Evolutionary conservation across 2,329 filamentous ascomycete species (phyloP).

Genomic region (Hansfordia pulvinata): DNA sequence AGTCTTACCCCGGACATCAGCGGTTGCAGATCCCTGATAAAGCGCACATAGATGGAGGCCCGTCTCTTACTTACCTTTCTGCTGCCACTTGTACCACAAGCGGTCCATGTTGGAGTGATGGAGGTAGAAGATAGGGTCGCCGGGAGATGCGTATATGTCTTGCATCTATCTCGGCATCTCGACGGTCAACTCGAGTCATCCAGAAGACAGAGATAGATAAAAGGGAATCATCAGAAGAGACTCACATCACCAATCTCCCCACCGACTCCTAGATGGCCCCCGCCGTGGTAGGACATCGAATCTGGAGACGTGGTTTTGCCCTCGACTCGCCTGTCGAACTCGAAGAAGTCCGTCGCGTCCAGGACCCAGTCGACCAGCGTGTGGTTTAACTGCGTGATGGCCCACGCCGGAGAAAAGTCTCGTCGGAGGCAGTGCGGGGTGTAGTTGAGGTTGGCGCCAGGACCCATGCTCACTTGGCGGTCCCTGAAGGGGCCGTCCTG

Average conservation of each 20-base stretch:
- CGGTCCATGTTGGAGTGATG: slow-evolving; percentile 15
- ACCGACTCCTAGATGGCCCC: slow-evolving; percentile 10
- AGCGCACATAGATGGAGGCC: no score
- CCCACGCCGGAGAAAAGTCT: slow-evolving; percentile 8
- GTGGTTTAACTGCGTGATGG: slow-evolving; percentile 5
- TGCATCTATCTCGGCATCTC: no score
- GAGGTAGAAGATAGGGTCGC: slow-evolving; percentile 19
- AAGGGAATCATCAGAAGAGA: slow-evolving; percentile 10
- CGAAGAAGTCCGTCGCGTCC: slow-evolving; percentile 3
- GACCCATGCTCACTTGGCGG: slow-evolving; percentile 13
- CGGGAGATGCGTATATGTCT: slow-evolving; percentile 14
- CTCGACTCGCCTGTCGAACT: slow-evolving; percentile 7
- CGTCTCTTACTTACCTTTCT: slow-evolving; percentile 3
- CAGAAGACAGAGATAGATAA: slow-evolving; percentile 12
- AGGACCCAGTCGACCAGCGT: slow-evolving; percentile 4
- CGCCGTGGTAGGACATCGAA: slow-evolving; percentile 8
- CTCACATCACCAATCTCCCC: slow-evolving; percentile 10
- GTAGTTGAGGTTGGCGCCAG: slow-evolving; percentile 8
- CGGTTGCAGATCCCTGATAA: no score
- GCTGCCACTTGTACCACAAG: slow-evolving; percentile 18
- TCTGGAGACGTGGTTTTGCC: slow-evolving; percentile 3
- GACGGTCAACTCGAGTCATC: no score
- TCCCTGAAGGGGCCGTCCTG: slow-evolving; percentile 12
- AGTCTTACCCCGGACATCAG: no score
- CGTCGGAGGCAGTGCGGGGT: slow-evolving; percentile 12